A percentile compares a stretch with the other conserved stretches of the same genome.
phyloP scores from a whole-genome alignment of 148 eudicot genomes.

The Heliosperma pusillum region DNA sequence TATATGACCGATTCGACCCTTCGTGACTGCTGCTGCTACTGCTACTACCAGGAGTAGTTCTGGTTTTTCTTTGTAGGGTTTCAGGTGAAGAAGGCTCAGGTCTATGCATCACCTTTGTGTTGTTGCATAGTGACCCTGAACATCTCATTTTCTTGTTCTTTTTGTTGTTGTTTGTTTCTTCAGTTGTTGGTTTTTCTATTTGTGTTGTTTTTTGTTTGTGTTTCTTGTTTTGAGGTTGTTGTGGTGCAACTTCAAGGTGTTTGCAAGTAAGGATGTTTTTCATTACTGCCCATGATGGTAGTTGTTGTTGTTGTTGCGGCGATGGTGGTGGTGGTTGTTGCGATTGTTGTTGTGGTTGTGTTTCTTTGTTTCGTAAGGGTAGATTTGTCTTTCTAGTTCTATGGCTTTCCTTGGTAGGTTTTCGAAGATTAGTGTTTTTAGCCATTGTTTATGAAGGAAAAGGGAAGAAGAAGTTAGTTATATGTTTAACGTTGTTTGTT shows the following conservation, averaged over 20 bases:
- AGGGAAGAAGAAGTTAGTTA: not conserved
- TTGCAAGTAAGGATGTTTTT: slow-evolving; percentile 81
- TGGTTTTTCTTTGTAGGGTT: slow-evolving; percentile 33
- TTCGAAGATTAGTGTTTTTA: slow-evolving; percentile 48
- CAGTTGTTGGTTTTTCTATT: slow-evolving; percentile 14
- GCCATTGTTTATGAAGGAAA: slow-evolving; percentile 41
- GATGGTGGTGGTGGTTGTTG: not conserved
- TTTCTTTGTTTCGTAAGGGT: slow-evolving; percentile 4
- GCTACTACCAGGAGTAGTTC: slow-evolving; percentile 21
- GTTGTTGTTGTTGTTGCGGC: slow-evolving; percentile 24
- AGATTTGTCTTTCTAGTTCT: slow-evolving; percentile 23
- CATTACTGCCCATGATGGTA: slow-evolving; percentile 70
- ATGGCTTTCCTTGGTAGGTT: slow-evolving; percentile 38
- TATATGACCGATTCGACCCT: slow-evolving; percentile 42
- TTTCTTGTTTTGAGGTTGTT: slow-evolving; percentile 27
- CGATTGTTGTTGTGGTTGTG: not conserved
- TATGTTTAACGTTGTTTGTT: slow-evolving; percentile 18
- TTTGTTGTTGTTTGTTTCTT: slow-evolving; percentile 32
- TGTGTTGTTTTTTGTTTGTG: slow-evolving; percentile 23
- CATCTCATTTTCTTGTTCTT: slow-evolving; percentile 76
- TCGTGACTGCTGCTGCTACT: slow-evolving; percentile 22
- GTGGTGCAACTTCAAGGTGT: slow-evolving; percentile 48
- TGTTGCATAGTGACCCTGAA: slow-evolving; percentile 78
- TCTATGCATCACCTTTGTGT: slow-evolving; percentile 82
- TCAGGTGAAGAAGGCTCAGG: slow-evolving; percentile 47